Evolutionary conservation across 2,329 filamentous ascomycete species (phyloP), one percentile per base, ranked within the genome.

Genomic region (Chaetothyriales sp.): DNA sequence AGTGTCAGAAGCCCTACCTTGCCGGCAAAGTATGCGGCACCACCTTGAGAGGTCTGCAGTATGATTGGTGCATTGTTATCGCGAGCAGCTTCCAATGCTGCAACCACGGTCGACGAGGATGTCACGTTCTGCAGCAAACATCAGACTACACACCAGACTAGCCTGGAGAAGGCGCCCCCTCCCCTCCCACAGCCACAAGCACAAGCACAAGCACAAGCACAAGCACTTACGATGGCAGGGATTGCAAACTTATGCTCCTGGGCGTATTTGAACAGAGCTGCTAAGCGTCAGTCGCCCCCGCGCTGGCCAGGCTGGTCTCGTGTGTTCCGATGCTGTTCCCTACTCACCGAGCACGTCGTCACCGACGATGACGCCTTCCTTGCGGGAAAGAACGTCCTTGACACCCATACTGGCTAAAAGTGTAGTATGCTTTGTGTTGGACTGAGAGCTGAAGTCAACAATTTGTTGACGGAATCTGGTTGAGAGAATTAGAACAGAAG

Each of bases 41-140:
- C 89, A 66, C 92, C 92, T 73, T 97, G 87, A 64, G 86, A 94
- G 65, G 86, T 78, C 76, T 97, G 92, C 62, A 97, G 82, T 72
- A 95, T 85, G 73, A 95, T 83, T 64, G 92, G 92, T 56, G 86
- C 78, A 72, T 94, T 94, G 68, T 82, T 77, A 72, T 97, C 89
- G 65, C 88, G 84, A 63, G 92, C 92, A 68, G 92, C 92, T 79
- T 98, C 92, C 63, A 98, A 88, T 51, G 87, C 75, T 64, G 88
- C 82, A 61, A 95, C 84, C 58, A 82, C 84, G 57, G 85, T 88
- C 58, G 88, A 95, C 57, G 86, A 94, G 44, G 89, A 94, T 63
- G 90, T 97, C 67, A 94, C 86, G 74, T 97, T 95, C 76, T 78
- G 55, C 29, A 44, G 40, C 44, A 28, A 40, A 37, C 10, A 43